phyloP scores from a whole-genome alignment of 2,329 filamentous ascomycete species.

The Fusarium compactum region DNA sequence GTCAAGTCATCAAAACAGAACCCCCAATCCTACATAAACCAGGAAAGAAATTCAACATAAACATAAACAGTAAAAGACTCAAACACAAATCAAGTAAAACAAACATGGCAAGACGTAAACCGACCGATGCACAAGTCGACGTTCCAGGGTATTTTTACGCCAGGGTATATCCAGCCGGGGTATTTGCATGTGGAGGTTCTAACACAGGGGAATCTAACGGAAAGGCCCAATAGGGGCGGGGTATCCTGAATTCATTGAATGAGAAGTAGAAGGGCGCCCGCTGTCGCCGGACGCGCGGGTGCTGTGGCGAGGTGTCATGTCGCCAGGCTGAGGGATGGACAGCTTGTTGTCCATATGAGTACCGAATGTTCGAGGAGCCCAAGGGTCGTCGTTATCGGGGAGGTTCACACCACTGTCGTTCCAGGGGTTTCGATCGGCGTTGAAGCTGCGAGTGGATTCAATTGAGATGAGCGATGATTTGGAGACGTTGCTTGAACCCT shows the following conservation, averaged over 20 bases:
- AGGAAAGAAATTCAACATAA: conserved; percentile 40
- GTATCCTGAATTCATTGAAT: conserved; percentile 97
- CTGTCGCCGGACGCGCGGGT: conserved; percentile 89
- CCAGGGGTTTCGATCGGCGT: conserved; percentile 95
- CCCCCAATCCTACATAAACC: conserved; percentile 44
- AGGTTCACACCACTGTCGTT: conserved; percentile 98
- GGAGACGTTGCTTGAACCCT: conserved; percentile 89
- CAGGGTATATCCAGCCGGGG: conserved; percentile 75
- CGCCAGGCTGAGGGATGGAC: conserved; percentile 77
- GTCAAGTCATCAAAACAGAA: conserved; percentile 52
- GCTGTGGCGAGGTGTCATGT: conserved; percentile 85
- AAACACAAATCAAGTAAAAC: conserved; percentile 38
- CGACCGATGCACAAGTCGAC: conserved; percentile 62
- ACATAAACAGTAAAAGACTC: conserved; percentile 31
- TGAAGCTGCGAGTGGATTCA: conserved; percentile 91
- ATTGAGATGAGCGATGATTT: conserved; percentile 97
- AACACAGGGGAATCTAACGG: conserved; percentile 75
- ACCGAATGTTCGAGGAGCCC: conserved; percentile 71
- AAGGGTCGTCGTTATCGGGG: conserved; percentile 83
- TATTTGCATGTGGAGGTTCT: conserved; percentile 66
- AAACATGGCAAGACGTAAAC: conserved; percentile 54
- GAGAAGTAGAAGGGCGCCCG: conserved; percentile 91
- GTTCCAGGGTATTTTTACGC: conserved; percentile 69
- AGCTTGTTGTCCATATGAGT: conserved; percentile 75
- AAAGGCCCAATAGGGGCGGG: conserved; percentile 90